These are phyloP conservation scores for Nevesoporus exiguus DNA, from an alignment of 768 basidiomycete species.

Conservation along the genomic window DNA sequence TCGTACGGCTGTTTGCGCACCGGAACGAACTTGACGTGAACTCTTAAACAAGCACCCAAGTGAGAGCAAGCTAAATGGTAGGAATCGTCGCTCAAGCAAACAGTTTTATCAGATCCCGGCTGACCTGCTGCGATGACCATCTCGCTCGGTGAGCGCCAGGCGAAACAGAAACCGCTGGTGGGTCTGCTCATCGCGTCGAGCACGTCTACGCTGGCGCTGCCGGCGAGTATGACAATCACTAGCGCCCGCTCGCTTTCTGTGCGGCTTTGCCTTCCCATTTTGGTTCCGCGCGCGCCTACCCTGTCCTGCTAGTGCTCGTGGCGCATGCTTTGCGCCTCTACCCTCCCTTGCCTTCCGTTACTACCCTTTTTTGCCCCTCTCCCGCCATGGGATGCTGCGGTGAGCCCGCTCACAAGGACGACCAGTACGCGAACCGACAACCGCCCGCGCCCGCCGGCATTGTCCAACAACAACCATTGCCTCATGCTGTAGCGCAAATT, in stretches of 20 bases:
- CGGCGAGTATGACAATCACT: neutral
- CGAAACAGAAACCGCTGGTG: too few species aligned
- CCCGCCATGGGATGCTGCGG: slow-evolving; percentile 65
- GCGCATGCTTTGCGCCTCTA: neutral
- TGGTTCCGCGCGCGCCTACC: slow-evolving; percentile 9
- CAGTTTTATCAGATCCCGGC: too few species aligned
- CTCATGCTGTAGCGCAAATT: slow-evolving; percentile 33
- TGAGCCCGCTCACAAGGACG: slow-evolving; percentile 35
- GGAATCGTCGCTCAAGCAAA: too few species aligned
- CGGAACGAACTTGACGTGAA: too few species aligned
- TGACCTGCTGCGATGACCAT: too few species aligned
- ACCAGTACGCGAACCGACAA: slow-evolving; percentile 34
- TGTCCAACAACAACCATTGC: slow-evolving; percentile 52
- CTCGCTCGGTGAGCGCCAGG: too few species aligned
- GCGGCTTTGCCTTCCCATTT: slow-evolving; percentile 15
- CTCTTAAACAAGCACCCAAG: too few species aligned
- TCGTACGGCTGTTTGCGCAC: too few species aligned
- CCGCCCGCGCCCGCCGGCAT: slow-evolving; percentile 32
- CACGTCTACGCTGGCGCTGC: neutral
- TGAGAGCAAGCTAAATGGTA: too few species aligned
- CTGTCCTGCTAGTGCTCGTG: neutral
- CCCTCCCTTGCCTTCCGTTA: neutral
- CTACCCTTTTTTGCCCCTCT: neutral
- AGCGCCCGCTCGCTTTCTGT: slow-evolving; percentile 1
- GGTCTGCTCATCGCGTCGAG: neutral